Evolutionary conservation across 2,329 filamentous ascomycete species (phyloP).

Genomic region (Seiridium unicorne): DNA sequence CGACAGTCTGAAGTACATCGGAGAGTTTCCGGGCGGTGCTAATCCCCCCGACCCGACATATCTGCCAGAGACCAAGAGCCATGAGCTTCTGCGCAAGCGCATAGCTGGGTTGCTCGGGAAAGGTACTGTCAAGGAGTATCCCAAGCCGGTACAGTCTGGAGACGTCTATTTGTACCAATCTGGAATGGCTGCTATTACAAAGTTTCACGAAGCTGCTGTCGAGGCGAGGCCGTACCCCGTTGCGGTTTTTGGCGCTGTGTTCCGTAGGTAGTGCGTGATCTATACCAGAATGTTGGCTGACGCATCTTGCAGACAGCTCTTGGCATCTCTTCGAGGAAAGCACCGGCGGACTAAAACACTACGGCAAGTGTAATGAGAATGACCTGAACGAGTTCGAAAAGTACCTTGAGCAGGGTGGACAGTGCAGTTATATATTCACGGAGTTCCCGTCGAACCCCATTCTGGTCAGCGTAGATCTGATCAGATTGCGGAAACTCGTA

Average conservation of each 20-base stretch:
- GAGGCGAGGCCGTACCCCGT: slow-evolving; percentile 31
- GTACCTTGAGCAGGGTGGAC: slow-evolving; percentile 38
- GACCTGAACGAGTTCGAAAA: slow-evolving; percentile 43
- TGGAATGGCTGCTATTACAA: slow-evolving; percentile 53
- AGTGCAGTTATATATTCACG: slow-evolving; percentile 44
- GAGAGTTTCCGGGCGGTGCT: slow-evolving; percentile 19
- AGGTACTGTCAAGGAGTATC: slow-evolving; percentile 30
- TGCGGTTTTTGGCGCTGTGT: slow-evolving; percentile 49
- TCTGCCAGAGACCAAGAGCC: slow-evolving; percentile 35
- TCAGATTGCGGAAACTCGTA: slow-evolving; percentile 37
- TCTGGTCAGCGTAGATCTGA: slow-evolving; percentile 38
- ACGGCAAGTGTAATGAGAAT: slow-evolving; percentile 39
- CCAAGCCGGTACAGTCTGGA: slow-evolving; percentile 20
- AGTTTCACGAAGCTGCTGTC: slow-evolving; percentile 36
- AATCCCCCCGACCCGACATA: slow-evolving; percentile 32
- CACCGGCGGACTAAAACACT: slow-evolving; percentile 43
- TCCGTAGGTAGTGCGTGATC: slow-evolving; percentile 23
- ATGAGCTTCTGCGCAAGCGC: slow-evolving; percentile 35
- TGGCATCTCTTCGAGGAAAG: slow-evolving; percentile 45
- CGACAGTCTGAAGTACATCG: slow-evolving; percentile 32
- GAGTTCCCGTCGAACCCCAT: slow-evolving; percentile 51
- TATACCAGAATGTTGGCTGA: not conserved
- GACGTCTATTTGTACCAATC: slow-evolving; percentile 54
- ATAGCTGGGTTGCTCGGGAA: slow-evolving; percentile 40
- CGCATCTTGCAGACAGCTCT: slow-evolving; percentile 33